phyloP scores from a whole-genome alignment of 768 basidiomycete genomes.

The Boletus pseudo-olivaceus region DNA sequence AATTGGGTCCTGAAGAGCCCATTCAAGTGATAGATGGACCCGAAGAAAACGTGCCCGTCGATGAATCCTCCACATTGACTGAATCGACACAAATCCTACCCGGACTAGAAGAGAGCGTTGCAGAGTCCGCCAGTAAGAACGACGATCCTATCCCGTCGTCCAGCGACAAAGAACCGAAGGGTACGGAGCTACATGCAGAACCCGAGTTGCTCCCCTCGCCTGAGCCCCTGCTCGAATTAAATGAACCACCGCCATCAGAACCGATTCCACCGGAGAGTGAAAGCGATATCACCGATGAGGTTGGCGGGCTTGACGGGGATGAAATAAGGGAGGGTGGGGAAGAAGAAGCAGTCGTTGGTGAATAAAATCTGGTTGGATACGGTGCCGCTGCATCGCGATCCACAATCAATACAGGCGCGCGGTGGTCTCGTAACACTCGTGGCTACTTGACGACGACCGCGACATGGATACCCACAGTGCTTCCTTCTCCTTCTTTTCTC shows the following conservation, averaged over 20 bases:
- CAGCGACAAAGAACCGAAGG: not conserved
- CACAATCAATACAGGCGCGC: not conserved
- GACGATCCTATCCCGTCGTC: not conserved
- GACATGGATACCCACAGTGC: not conserved
- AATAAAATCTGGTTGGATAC: slow-evolving; percentile 6
- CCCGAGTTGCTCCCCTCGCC: not conserved
- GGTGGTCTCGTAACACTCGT: not conserved
- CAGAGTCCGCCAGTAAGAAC: slow-evolving; percentile 7
- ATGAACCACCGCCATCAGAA: slow-evolving; percentile 30
- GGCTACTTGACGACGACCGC: slow-evolving; percentile 14
- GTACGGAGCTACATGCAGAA: slow-evolving; percentile 4
- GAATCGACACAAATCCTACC: slow-evolving; percentile 6
- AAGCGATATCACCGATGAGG: slow-evolving; percentile 35
- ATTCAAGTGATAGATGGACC: not conserved
- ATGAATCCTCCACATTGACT: not conserved
- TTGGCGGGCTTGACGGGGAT: slow-evolving; percentile 17
- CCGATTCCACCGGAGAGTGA: slow-evolving; percentile 32
- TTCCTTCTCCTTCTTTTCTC: slow-evolving; percentile 19
- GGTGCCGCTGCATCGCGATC: slow-evolving; percentile 23
- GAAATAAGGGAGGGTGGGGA: slow-evolving; percentile 15
- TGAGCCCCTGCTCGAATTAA: slow-evolving; percentile 24
- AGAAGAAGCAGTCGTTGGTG: slow-evolving; percentile 10
- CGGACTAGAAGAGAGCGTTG: not conserved
- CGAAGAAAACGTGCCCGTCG: not conserved
- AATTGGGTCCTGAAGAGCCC: slow-evolving; percentile 12